phyloP scores from a whole-genome alignment of 257 asterid species.

The Solanum bulbocastanum region DNA sequence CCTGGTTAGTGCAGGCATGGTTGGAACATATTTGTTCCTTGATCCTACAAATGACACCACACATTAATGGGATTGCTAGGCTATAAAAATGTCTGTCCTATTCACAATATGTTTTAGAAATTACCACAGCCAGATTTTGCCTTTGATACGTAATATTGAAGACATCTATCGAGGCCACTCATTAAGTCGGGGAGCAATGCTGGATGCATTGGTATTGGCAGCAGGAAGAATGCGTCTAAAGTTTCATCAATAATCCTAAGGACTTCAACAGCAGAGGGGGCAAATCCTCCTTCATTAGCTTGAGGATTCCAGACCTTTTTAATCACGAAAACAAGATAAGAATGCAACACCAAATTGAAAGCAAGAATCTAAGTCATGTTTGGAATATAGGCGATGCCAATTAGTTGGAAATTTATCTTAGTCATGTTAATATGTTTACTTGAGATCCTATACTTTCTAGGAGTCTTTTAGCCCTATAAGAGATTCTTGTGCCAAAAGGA shows the following conservation, averaged over 20 bases:
- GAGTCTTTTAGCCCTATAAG: background rate
- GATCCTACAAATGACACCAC: slow-evolving; percentile 42
- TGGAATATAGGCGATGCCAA: background rate
- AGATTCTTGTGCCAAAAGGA: background rate
- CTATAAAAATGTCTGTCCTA: background rate
- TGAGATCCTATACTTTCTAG: background rate
- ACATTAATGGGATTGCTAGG: background rate
- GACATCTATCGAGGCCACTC: slow-evolving; percentile 79
- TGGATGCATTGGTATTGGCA: slow-evolving; percentile 97
- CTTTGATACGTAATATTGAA: slow-evolving; percentile 69
- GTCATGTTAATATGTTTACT: background rate
- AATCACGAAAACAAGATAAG: slow-evolving; percentile 8
- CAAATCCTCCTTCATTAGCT: slow-evolving; percentile 75
- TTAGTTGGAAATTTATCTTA: background rate
- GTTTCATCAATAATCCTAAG: slow-evolving; percentile 81
- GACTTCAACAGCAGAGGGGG: slow-evolving; percentile 85
- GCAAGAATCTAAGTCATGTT: background rate
- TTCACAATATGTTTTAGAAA: background rate
- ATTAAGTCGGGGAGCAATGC: slow-evolving; percentile 83
- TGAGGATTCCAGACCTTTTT: slow-evolving; percentile 75
- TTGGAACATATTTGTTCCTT: slow-evolving; percentile 61
- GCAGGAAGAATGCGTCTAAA: slow-evolving; percentile 75
- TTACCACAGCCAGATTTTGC: slow-evolving; percentile 93
- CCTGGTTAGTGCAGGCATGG: slow-evolving; percentile 89
- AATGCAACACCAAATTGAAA: background rate